phyloP scores from a whole-genome alignment of 371 early-diverging fungal genomes.

The Parasitella parasitica region DNA sequence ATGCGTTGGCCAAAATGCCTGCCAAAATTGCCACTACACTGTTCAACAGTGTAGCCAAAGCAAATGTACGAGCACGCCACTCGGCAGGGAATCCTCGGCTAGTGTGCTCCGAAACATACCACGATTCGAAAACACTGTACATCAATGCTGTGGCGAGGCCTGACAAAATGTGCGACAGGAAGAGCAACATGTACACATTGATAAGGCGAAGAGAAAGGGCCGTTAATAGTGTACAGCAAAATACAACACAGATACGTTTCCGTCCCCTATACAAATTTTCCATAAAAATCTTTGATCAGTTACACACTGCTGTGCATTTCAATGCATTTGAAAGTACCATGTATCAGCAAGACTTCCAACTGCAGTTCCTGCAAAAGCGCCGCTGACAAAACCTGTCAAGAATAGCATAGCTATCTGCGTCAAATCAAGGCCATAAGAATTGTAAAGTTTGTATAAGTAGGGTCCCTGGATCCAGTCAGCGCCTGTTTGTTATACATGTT shows the following conservation, averaged over 20 bases:
- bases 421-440: slow-evolving; percentile 58
- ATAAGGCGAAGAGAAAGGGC: slow-evolving; percentile 62
- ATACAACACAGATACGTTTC: slow-evolving; percentile 60
- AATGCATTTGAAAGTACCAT: slow-evolving; percentile 43
- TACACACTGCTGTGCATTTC: slow-evolving; percentile 13
- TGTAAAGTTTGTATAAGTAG: slow-evolving; percentile 72
- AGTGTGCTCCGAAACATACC: slow-evolving; percentile 77
- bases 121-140: slow-evolving; percentile 78
- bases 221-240: slow-evolving; percentile 57
- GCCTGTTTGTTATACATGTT: slow-evolving; percentile 26
- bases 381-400: slow-evolving; percentile 72
- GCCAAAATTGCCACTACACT: slow-evolving; percentile 73
- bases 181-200: slow-evolving; percentile 49
- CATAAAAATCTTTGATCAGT: not conserved
- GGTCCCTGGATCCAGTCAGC: slow-evolving; percentile 81
- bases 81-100: slow-evolving; percentile 56
- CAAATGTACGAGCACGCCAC: slow-evolving; percentile 69
- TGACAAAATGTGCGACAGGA: slow-evolving; percentile 66
- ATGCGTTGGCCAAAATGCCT: slow-evolving; percentile 64
- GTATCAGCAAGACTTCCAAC: slow-evolving; percentile 74
- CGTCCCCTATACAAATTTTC: slow-evolving; percentile 54
- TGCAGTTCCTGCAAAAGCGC: slow-evolving; percentile 73
- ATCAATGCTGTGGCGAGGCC: slow-evolving; percentile 71
- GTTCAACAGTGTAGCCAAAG: slow-evolving; percentile 67
- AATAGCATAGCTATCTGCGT: slow-evolving; percentile 68